Conservation (phyloP, 1,139 yeast genomes). For the Yamadazyma trypodendri region DNA sequence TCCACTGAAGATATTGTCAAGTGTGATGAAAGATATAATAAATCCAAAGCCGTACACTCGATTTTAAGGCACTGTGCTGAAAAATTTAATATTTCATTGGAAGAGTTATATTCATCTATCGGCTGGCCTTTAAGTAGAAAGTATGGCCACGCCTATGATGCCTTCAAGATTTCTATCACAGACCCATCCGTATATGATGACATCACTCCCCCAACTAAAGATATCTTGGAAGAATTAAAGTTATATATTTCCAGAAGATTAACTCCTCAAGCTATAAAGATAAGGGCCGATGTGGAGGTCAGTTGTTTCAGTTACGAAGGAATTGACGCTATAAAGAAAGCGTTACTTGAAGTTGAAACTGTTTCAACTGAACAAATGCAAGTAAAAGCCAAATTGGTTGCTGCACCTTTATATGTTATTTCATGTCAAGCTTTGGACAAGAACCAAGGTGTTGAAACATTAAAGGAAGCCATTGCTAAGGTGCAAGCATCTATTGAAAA, state of each 20-base stretch:
- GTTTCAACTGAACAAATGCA: constrained; percentile 80
- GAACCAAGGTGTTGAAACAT: constrained; percentile 75
- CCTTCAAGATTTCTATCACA: constrained; percentile 92
- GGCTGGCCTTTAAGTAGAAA: constrained; percentile 98
- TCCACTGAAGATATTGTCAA: constrained; percentile 96
- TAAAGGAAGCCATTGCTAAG: constrained; percentile 76
- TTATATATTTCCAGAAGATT: constrained; percentile 86
- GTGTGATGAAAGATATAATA: constrained; percentile 97
- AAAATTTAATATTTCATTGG: constrained; percentile 85
- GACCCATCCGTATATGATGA: constrained; percentile 87
- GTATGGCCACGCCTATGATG: constrained; percentile 97
- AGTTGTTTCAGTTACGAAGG: constrained; percentile 98
- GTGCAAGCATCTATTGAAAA: constrained; percentile 67
- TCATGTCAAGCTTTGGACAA: constrained; percentile 93
- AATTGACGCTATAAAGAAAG: constrained; percentile 91
- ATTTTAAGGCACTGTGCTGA: constrained; percentile 98
- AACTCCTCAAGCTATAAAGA: constrained; percentile 97
- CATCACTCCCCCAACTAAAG: constrained; percentile 68
- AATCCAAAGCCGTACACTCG: constrained; percentile 96
- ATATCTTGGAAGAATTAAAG: constrained; percentile 76
- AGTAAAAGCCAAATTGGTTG: constrained; percentile 91
- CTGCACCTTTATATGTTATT: constrained; percentile 94
- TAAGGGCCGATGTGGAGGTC: constrained; percentile 96
- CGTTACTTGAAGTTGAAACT: constrained; percentile 83
- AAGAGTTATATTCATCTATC: constrained; percentile 77